Evolutionary conservation across 345 rosid genomes (phyloP).

Genomic region (Populus simonii): DNA sequence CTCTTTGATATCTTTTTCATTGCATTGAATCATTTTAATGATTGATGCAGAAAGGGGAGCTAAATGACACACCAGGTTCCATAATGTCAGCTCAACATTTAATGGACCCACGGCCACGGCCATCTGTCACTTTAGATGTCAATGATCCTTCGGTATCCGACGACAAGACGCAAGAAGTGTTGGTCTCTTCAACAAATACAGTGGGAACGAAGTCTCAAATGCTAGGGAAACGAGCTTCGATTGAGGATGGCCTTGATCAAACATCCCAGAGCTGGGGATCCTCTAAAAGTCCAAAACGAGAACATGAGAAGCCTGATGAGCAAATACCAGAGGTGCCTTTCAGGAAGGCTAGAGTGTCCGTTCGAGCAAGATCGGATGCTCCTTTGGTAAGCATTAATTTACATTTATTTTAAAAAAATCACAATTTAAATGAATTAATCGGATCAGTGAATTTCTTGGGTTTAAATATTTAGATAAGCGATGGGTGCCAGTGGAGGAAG

Average conservation of each 20-base stretch:
- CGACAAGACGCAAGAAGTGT: slow-evolving; percentile 30
- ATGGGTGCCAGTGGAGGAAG: slow-evolving; percentile 96
- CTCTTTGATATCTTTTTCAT: not conserved
- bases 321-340: slow-evolving; percentile 46
- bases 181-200: slow-evolving; percentile 30
- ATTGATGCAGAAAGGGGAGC: slow-evolving; percentile 25
- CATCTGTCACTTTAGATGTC: slow-evolving; percentile 32
- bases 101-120: slow-evolving; percentile 46
- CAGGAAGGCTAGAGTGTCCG: slow-evolving; percentile 54
- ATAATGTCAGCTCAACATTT: slow-evolving; percentile 31
- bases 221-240: slow-evolving; percentile 21
- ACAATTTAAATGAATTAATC: not conserved
- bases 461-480: slow-evolving; percentile 50
- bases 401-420: not conserved
- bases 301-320: slow-evolving; percentile 42
- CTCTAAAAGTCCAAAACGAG: slow-evolving; percentile 43
- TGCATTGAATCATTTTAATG: not conserved
- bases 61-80: slow-evolving; percentile 28
- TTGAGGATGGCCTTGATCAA: slow-evolving; percentile 39
- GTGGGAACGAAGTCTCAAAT: slow-evolving; percentile 33
- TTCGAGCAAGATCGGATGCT: slow-evolving; percentile 55
- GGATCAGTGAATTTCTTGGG: not conserved
- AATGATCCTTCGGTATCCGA: slow-evolving; percentile 29
- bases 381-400: slow-evolving; percentile 32
- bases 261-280: slow-evolving; percentile 45